Conservation (phyloP, 352 stramenopile genomes). For the Globisporangium canariense region DNA sequence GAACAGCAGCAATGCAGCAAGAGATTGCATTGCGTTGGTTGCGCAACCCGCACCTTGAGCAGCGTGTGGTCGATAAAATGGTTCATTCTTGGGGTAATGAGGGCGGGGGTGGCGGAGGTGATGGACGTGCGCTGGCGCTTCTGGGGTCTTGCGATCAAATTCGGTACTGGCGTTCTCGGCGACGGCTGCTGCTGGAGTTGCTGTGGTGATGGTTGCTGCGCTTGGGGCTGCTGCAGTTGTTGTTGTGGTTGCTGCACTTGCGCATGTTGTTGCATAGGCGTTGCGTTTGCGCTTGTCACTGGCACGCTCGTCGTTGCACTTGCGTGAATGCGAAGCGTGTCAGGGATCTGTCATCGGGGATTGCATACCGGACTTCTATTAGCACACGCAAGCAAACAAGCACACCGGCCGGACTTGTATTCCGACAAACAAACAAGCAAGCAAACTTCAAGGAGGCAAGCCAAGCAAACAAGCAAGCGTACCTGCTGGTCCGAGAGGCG, state of each 20-base stretch:
- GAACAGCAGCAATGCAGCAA: not conserved
- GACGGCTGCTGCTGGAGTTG: not conserved
- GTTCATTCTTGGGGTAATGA: constrained; percentile 35
- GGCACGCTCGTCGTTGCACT: constrained; percentile 7
- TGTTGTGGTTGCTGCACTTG: not conserved
- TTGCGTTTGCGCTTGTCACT: constrained; percentile 5
- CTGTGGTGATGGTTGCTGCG: not conserved
- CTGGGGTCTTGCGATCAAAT: constrained; percentile 8
- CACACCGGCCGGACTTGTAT: constrained; percentile 8
- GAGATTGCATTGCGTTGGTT: not conserved
- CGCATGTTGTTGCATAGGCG: not conserved
- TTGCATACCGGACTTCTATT: constrained; percentile 8
- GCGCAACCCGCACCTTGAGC: constrained; percentile 46
- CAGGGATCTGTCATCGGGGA: not conserved
- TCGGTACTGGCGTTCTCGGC: constrained; percentile 9
- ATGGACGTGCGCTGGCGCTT: constrained; percentile 8
- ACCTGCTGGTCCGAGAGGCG: constrained; percentile 5
- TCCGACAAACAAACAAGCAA: not conserved
- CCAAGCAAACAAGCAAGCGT: not conserved
- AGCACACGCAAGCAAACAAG: not conserved
- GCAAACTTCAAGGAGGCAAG: not conserved
- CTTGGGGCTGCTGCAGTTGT: not conserved
- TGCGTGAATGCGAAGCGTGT: constrained; percentile 8
- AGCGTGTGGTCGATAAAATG: constrained; percentile 78
- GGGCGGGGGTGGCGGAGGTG: not conserved